Percentiles rank a stretch among this genome's conserved stretches.
Conservation (phyloP, 345 rosid species). For the Lepidium aucheri region DNA sequence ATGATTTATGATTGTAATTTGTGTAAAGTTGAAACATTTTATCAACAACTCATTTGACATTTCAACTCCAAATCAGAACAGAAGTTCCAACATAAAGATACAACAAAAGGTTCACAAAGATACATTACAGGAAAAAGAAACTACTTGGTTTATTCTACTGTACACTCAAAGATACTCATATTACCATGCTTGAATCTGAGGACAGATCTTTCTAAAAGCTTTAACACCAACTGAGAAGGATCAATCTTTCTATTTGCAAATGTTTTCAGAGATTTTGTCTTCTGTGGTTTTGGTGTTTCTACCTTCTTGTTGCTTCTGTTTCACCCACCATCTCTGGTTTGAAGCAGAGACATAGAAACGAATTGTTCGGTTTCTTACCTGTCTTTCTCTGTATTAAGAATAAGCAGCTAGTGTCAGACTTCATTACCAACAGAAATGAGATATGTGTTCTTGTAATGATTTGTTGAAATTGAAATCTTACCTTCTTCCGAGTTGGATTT, state of each 20-base stretch:
- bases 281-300: neutral
- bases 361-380: conserved; percentile 6
- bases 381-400: conserved; percentile 7
- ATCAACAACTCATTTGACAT: neutral
- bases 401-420: neutral
- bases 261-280: neutral
- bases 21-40: conserved; percentile 1
- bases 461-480: neutral
- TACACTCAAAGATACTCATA: conserved; percentile 21
- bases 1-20: conserved; percentile 8
- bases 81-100: neutral
- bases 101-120: conserved; percentile 11
- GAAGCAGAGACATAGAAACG: conserved; percentile 17
- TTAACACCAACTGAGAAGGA: conserved; percentile 12
- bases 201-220: conserved; percentile 17
- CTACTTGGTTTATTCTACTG: neutral
- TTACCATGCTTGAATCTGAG: conserved; percentile 6
- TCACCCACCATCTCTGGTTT: conserved; percentile 10
- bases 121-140: too few species aligned
- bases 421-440: neutral
- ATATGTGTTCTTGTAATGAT: neutral
- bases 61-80: neutral
- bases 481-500: conserved; percentile 1
- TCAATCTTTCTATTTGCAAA: neutral
- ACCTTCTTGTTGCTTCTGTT: neutral